Evolutionary conservation across 1,284 basidiomycete species (phyloP).

Genomic region (Ganoderma sinense): DNA sequence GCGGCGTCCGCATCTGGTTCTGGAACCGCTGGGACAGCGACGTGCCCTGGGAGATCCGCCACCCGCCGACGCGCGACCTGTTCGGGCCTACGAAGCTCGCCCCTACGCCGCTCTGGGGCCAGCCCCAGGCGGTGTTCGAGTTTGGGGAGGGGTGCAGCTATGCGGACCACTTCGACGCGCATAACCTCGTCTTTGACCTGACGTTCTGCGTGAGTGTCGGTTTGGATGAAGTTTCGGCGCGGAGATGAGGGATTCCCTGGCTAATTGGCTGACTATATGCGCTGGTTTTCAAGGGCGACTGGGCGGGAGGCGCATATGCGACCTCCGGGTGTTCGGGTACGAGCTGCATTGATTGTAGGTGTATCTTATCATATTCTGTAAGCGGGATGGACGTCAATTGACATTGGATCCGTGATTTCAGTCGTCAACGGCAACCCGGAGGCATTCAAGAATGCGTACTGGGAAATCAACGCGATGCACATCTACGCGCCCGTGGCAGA

Average conservation of each 20-base stretch:
- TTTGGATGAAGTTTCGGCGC: neutral
- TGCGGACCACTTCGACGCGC: conserved; percentile 53
- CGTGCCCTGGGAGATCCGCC: conserved; percentile 49
- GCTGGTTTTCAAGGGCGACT: conserved; percentile 52
- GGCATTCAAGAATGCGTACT: conserved; percentile 65
- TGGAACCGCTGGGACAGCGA: conserved; percentile 50
- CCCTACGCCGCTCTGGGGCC: conserved; percentile 50
- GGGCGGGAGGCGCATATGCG: conserved; percentile 49
- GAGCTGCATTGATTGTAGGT: conserved; percentile 51
- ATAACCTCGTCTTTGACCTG: conserved; percentile 59
- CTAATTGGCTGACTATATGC: conserved; percentile 3
- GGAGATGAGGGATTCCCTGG: neutral
- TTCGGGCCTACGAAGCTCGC: conserved; percentile 31
- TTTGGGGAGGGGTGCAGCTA: conserved; percentile 49
- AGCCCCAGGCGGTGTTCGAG: conserved; percentile 60
- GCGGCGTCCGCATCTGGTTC: conserved; percentile 64
- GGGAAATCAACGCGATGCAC: conserved; percentile 66
- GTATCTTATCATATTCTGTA: neutral
- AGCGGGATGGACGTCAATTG: neutral
- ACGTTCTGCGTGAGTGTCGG: conserved; percentile 56
- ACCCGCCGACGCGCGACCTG: conserved; percentile 15
- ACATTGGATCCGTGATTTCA: conserved; percentile 32
- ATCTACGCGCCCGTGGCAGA: conserved; percentile 53
- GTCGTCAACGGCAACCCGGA: conserved; percentile 62
- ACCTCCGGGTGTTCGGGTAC: conserved; percentile 43